Conservation (phyloP, 2,329 filamentous ascomycete species). For the Trichoderma breve region DNA sequence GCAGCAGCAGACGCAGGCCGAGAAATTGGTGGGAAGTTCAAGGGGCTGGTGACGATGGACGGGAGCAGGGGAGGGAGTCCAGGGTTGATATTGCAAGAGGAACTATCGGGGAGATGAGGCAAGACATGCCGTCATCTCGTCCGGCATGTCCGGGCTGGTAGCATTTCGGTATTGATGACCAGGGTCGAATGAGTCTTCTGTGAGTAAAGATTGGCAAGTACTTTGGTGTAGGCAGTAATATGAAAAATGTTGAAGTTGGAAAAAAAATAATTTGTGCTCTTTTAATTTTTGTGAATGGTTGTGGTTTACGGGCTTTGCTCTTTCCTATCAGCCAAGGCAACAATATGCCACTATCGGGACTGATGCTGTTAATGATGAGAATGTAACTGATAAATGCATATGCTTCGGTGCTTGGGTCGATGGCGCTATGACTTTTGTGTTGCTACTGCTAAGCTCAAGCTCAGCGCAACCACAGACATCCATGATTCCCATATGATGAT, state of each 20-base stretch:
- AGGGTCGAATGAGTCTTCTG: background rate
- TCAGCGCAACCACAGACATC: background rate
- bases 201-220: background rate
- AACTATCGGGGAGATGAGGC: slow-evolving; percentile 31
- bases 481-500: background rate
- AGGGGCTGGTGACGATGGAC: slow-evolving; percentile 49
- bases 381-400: background rate
- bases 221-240: background rate
- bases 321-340: background rate
- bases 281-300: background rate
- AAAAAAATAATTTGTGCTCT: background rate
- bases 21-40: slow-evolving; percentile 37
- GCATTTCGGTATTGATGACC: background rate
- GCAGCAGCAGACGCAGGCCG: slow-evolving; percentile 36
- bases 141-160: background rate
- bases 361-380: background rate
- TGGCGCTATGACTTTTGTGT: background rate
- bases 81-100: slow-evolving; percentile 46
- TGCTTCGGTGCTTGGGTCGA: background rate
- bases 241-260: background rate
- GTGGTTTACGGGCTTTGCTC: background rate
- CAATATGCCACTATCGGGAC: background rate
- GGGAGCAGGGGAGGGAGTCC: slow-evolving; percentile 51
- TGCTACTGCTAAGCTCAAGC: background rate
- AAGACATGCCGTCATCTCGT: background rate